Conservation (phyloP, 1,139 yeast species). For the Kazachstania sp. region DNA sequence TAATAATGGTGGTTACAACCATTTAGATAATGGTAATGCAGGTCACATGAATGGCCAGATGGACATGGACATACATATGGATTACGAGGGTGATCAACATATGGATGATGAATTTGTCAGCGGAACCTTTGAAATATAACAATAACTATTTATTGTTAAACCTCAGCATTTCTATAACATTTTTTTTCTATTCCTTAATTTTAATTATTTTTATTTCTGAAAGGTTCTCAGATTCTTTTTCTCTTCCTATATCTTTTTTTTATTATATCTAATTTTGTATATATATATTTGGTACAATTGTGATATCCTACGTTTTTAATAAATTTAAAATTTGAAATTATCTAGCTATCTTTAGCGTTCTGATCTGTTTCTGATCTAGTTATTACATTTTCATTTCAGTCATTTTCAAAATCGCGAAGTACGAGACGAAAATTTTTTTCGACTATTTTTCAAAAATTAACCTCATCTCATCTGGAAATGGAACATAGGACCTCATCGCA, state of each 20-base stretch:
- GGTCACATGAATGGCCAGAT: constrained; percentile 3
- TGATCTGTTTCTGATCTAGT: too few relatives aligned
- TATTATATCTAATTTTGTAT: neutral
- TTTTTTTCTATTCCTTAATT: neutral
- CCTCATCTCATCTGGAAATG: neutral
- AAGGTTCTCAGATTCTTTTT: neutral
- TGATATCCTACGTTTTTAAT: neutral
- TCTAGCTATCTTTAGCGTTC: too few relatives aligned
- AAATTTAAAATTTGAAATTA: neutral
- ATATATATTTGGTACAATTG: too few relatives aligned
- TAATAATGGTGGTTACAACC: constrained; percentile 43
- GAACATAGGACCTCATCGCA: too few relatives aligned
- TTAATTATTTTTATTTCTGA: neutral
- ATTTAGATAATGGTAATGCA: constrained; percentile 6
- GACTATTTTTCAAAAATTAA: neutral
- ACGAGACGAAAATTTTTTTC: neutral
- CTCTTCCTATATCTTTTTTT: neutral
- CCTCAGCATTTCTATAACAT: neutral
- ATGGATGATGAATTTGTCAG: constrained; percentile 76
- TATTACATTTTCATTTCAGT: too few relatives aligned
- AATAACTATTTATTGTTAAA: neutral
- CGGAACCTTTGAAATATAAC: constrained; percentile 73
- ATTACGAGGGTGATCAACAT: constrained; percentile 32
- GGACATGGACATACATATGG: constrained; percentile 13
- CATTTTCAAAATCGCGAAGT: neutral